Base-by-base conservation (phyloP, 176 grass and related monocot genomes). In the Melocanna baccifera region DNA sequence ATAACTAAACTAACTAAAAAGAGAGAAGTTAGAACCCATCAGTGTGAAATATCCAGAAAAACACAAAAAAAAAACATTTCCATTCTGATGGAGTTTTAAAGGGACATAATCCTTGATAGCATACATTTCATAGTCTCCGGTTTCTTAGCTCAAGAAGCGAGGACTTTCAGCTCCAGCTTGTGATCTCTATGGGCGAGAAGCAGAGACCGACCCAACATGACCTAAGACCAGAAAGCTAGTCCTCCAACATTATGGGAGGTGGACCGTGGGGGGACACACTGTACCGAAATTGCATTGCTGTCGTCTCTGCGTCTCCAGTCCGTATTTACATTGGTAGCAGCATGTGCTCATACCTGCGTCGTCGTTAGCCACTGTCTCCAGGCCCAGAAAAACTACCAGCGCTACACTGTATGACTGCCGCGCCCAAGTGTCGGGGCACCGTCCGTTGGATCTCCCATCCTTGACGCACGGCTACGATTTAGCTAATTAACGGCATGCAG, bases 271-370 rank as follows among this genome's bases (percentile, higher is more conserved):
- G 66, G 23, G 19, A 4, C 29, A 41, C 72, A 26, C 15, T 47
- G 63, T 57, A 16, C 64, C 11, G 69, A 59, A 75, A 59, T 30
- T 39, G 70, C 69, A 23, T 29, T 67, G 77, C 77, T 81, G 87
- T 80, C 87, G 25, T 50, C 58, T 43, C 62, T 88, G 64, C 64
- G 18, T 22, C 76, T 64, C 45, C 75, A 40, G 87, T 66, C 87
- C 87, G 79, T 89, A 50, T 76, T 40, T 15, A 51, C 82, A 85
- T 81, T 70, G 81, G 76, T 81, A 22, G 50, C 62, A 4, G 23
- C 82, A 81, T 61, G 77, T 85, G 87, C 53, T 12, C 39, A 7
- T 46, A 72, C 46, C 42, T 48, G 75, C 28, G 34, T 14, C 29
- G 62, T 29, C 40, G 45, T 22, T 47, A 52, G 16, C 14, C 7